Conservation (phyloP, 805 yeast genomes). For the Lipomyces kockii region DNA sequence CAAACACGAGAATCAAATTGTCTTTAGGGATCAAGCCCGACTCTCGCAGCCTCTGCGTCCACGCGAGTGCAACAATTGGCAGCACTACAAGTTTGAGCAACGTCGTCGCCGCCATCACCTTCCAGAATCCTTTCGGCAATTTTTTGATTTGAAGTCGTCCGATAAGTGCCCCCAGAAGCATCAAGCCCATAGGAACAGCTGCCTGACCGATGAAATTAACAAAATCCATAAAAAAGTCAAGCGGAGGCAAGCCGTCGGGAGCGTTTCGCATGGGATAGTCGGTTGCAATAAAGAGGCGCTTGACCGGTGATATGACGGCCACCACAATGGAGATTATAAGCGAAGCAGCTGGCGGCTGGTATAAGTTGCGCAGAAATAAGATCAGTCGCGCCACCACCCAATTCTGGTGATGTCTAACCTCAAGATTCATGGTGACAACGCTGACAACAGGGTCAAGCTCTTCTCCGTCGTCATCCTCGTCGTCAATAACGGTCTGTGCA, state of each 20-base stretch:
- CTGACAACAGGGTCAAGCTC: slow-evolving; percentile 35
- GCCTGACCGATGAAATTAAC: slow-evolving; percentile 82
- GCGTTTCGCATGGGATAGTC: slow-evolving; percentile 64
- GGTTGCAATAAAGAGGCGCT: slow-evolving; percentile 63
- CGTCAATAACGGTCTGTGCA: background rate
- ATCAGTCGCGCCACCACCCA: slow-evolving; percentile 20
- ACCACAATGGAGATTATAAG: slow-evolving; percentile 67
- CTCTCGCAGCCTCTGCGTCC: slow-evolving; percentile 62
- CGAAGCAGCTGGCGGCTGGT: slow-evolving; percentile 73
- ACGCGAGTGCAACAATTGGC: slow-evolving; percentile 78
- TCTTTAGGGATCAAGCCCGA: slow-evolving; percentile 66
- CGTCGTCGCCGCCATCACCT: slow-evolving; percentile 63
- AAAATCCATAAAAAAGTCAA: slow-evolving; percentile 83
- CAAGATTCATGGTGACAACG: slow-evolving; percentile 28
- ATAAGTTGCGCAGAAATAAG: slow-evolving; percentile 53
- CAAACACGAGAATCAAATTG: slow-evolving; percentile 68
- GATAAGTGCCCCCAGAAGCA: slow-evolving; percentile 84
- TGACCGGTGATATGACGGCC: slow-evolving; percentile 86
- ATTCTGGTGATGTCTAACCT: slow-evolving; percentile 5
- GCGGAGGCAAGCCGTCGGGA: slow-evolving; percentile 83
- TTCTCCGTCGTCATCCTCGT: slow-evolving; percentile 34
- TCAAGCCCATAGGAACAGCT: slow-evolving; percentile 82
- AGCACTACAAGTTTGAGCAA: slow-evolving; percentile 63
- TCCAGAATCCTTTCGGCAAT: slow-evolving; percentile 69
- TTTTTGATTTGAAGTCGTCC: slow-evolving; percentile 67